A percentile compares a stretch with the other conserved stretches of the same genome.
These are phyloP conservation scores for Alternaria tenuissima DNA, from an alignment of 2,329 filamentous ascomycete genomes.

Conservation along the genomic window DNA sequence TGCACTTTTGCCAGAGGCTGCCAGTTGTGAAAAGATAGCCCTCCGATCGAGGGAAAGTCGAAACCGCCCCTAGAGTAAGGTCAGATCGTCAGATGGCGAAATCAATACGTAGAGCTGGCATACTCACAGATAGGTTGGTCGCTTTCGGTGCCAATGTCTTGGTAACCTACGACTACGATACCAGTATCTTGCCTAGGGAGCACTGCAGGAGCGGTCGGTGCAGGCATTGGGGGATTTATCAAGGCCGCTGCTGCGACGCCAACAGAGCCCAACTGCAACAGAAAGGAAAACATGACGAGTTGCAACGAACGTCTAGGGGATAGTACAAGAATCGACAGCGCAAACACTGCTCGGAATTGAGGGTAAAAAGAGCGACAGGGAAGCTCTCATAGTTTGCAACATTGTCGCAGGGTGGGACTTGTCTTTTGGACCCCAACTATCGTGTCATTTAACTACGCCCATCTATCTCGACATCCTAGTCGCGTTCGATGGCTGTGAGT, in stretches of 20 bases:
- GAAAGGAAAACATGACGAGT: slow-evolving; percentile 1
- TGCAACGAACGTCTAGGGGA: neutral
- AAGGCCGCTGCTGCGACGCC: neutral
- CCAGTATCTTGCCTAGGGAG: slow-evolving; percentile 5
- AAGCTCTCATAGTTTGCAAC: neutral
- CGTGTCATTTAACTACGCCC: slow-evolving; percentile 1
- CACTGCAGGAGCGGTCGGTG: slow-evolving; percentile 3
- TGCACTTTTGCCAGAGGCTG: slow-evolving; percentile 5
- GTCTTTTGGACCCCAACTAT: slow-evolving; percentile 7
- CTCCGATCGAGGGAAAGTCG: neutral
- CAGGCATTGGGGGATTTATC: slow-evolving; percentile 1
- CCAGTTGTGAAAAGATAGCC: slow-evolving; percentile 8
- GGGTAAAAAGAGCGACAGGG: neutral
- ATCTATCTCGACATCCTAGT: slow-evolving; percentile 6
- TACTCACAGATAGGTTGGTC: neutral
- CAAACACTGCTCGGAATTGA: neutral
- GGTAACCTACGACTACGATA: neutral
- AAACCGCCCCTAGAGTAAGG: neutral
- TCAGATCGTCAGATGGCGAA: neutral
- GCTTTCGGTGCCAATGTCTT: neutral
- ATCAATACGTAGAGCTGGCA: neutral
- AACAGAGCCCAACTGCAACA: neutral
- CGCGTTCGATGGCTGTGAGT: neutral
- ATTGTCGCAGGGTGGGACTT: neutral
- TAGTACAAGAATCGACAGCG: neutral